Evolutionary conservation across 2,329 filamentous ascomycete species (phyloP).

Genomic region (Trichophyton schoenleinii): DNA sequence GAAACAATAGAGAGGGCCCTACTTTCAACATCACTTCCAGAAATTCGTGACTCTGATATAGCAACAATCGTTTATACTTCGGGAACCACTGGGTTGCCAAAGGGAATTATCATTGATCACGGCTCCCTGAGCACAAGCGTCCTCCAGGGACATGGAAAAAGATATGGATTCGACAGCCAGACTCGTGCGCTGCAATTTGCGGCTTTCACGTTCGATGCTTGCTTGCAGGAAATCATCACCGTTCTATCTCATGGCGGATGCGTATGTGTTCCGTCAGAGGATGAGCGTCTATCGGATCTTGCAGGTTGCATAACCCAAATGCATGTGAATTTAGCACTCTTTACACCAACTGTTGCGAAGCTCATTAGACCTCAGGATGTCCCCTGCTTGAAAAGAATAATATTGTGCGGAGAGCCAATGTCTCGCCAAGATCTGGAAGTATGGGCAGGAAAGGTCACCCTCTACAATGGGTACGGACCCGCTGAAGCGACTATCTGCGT

Average conservation of each 20-base stretch:
- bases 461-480: conserved; percentile 36
- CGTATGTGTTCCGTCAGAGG: conserved; percentile 44
- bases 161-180: conserved; percentile 4
- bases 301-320: conserved; percentile 38
- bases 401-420: conserved; percentile 35
- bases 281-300: conserved; percentile 39
- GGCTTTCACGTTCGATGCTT: conserved; percentile 33
- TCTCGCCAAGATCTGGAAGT: conserved; percentile 29
- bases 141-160: conserved; percentile 44
- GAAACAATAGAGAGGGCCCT: neutral
- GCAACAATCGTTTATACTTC: conserved; percentile 38
- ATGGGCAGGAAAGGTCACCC: conserved; percentile 31
- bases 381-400: conserved; percentile 29
- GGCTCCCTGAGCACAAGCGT: neutral
- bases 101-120: conserved; percentile 35
- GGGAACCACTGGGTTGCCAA: conserved; percentile 38
- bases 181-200: conserved; percentile 27
- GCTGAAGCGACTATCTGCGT: conserved; percentile 34
- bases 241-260: conserved; percentile 46
- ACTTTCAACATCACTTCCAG: neutral
- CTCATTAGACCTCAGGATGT: conserved; percentile 33
- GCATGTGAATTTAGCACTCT: conserved; percentile 43
- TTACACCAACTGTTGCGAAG: conserved; percentile 48
- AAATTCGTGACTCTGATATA: neutral
- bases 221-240: conserved; percentile 50